Conservation (phyloP, 1,139 yeast genomes). For the Protomyces lactucae-debilis region DNA sequence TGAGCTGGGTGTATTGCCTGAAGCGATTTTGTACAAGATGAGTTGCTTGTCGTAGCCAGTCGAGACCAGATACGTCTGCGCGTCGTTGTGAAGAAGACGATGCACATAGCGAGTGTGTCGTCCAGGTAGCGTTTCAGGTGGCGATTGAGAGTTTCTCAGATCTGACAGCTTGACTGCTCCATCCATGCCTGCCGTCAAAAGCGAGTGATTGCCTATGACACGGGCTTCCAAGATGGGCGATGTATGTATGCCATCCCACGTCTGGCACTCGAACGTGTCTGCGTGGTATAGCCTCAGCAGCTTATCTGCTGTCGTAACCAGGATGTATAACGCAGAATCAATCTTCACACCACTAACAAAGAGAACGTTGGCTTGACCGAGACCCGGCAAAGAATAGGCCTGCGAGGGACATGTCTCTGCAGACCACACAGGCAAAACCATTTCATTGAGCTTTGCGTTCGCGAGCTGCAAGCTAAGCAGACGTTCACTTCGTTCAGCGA, state of each 20-base stretch:
- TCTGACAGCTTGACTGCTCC: slow-evolving; percentile 34
- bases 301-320: slow-evolving; percentile 35
- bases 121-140: slow-evolving; percentile 35
- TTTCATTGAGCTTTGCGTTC: slow-evolving; percentile 13
- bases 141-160: slow-evolving; percentile 30
- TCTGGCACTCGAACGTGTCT: slow-evolving; percentile 30
- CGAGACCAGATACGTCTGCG: slow-evolving; percentile 45
- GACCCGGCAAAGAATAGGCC: background rate
- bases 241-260: slow-evolving; percentile 31
- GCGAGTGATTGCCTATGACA: slow-evolving; percentile 29
- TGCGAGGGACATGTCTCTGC: background rate
- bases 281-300: slow-evolving; percentile 31
- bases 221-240: slow-evolving; percentile 32
- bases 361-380: slow-evolving; percentile 8
- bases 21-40: slow-evolving; percentile 25
- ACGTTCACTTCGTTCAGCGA: slow-evolving; percentile 20
- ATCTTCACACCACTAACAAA: background rate
- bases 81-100: slow-evolving; percentile 40
- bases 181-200: slow-evolving; percentile 41
- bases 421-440: slow-evolving; percentile 11
- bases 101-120: slow-evolving; percentile 46
- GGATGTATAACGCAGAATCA: slow-evolving; percentile 25
- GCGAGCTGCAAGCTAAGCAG: slow-evolving; percentile 7
- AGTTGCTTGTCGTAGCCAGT: slow-evolving; percentile 60
- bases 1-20: background rate